Evolutionary conservation across 306 rosid species (phyloP).

Genomic region (Cucumis cinereus): DNA sequence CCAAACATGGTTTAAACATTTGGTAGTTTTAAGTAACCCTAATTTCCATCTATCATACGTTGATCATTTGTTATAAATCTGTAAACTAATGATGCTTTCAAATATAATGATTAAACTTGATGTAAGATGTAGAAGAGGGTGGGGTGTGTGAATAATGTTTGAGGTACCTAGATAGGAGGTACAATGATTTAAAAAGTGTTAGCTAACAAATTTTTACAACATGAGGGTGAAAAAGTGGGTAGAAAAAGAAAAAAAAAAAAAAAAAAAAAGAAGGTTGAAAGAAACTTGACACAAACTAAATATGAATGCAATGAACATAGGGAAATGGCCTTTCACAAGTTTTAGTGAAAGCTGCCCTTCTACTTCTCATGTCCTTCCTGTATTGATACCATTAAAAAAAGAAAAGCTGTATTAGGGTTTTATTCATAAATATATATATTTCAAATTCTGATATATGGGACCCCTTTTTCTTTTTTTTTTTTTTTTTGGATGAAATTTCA

Average conservation of each 20-base stretch:
- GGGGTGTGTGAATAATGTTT: background rate
- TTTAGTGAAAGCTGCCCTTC: slow-evolving; percentile 8
- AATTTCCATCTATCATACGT: background rate
- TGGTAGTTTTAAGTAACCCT: background rate
- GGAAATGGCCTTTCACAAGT: background rate
- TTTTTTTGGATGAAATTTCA: background rate
- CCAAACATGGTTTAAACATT: too few species aligned
- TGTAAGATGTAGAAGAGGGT: too few species aligned
- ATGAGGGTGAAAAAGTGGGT: background rate
- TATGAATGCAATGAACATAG: background rate
- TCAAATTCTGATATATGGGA: background rate
- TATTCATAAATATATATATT: background rate
- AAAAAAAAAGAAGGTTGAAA: background rate
- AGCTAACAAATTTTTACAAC: background rate
- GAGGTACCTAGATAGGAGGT: background rate
- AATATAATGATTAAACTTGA: too few species aligned
- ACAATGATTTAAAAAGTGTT: background rate
- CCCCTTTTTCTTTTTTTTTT: too few species aligned
- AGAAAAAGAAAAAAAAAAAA: background rate
- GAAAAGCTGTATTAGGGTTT: background rate
- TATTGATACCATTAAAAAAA: background rate
- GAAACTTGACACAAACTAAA: background rate
- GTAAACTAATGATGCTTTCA: too few species aligned
- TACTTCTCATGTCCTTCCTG: slow-evolving; percentile 7
- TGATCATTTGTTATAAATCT: too few species aligned